Conservation (phyloP, 176 grass and related monocot species). For the Saccharum spontaneum region DNA sequence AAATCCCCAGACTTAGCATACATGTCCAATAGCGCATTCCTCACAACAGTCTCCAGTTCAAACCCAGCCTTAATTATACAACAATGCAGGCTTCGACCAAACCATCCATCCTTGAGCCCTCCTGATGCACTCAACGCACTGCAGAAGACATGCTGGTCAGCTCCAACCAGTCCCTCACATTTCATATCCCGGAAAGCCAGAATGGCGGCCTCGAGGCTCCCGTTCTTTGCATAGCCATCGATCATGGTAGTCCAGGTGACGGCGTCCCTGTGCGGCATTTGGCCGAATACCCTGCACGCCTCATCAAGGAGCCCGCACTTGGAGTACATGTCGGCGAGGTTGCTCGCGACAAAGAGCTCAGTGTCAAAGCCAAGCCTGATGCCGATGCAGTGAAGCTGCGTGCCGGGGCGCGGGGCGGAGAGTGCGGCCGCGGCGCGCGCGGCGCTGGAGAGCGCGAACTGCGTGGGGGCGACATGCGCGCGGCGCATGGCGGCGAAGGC, state of each 20-base stretch:
- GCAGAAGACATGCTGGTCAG: slow-evolving; percentile 63
- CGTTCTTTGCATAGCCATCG: slow-evolving; percentile 62
- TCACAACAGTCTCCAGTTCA: slow-evolving; percentile 39
- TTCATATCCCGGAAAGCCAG: slow-evolving; percentile 53
- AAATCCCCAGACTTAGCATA: slow-evolving; percentile 60
- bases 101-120: slow-evolving; percentile 30
- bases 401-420: slow-evolving; percentile 7
- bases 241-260: slow-evolving; percentile 74
- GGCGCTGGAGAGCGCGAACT: slow-evolving; percentile 70
- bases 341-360: slow-evolving; percentile 64
- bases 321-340: slow-evolving; percentile 60
- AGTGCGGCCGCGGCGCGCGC: slow-evolving; percentile 41
- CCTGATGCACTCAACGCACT: slow-evolving; percentile 45
- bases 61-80: slow-evolving; percentile 45
- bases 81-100: slow-evolving; percentile 48
- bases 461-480: slow-evolving; percentile 34
- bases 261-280: slow-evolving; percentile 64
- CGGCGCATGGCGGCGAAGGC: slow-evolving; percentile 55
- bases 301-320: slow-evolving; percentile 45
- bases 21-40: slow-evolving; percentile 48
- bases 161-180: slow-evolving; percentile 27
- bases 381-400: slow-evolving; percentile 51
- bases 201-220: slow-evolving; percentile 21
- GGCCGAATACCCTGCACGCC: slow-evolving; percentile 51
- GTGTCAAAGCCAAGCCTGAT: slow-evolving; percentile 35